phyloP scores from a whole-genome alignment of 805 yeast species.

The Saturnispora bothae region DNA sequence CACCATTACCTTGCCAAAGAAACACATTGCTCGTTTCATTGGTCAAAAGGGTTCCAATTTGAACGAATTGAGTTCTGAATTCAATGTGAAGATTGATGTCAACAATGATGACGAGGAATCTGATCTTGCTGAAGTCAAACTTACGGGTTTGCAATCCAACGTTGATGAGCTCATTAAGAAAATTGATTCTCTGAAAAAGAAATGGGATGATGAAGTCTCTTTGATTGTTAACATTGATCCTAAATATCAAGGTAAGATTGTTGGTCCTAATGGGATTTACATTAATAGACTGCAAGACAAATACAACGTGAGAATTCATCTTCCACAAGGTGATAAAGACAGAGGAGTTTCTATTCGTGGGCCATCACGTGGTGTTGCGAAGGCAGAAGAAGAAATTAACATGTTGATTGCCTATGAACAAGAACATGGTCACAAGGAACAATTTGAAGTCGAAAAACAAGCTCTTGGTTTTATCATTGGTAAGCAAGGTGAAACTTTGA shows the following conservation, averaged over 20 bases:
- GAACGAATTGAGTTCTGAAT: conserved; percentile 58
- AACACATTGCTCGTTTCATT: conserved; percentile 66
- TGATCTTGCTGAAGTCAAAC: conserved; percentile 38
- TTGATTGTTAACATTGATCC: conserved; percentile 59
- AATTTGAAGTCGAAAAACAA: conserved; percentile 55
- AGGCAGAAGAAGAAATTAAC: conserved; percentile 73
- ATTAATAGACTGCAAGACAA: conserved; percentile 80
- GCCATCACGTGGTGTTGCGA: conserved; percentile 79
- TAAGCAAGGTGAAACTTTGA: conserved; percentile 73
- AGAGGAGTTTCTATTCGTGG: conserved; percentile 71
- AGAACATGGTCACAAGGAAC: conserved; percentile 65
- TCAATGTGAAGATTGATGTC: conserved; percentile 67
- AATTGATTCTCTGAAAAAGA: conserved; percentile 49
- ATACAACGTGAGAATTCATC: conserved; percentile 70
- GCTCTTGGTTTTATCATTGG: conserved; percentile 87
- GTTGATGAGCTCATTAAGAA: conserved; percentile 61
- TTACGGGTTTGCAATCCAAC: conserved; percentile 72
- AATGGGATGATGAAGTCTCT: conserved; percentile 73
- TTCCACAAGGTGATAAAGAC: conserved; percentile 48
- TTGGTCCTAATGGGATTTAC: conserved; percentile 75
- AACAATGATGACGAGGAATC: conserved; percentile 33
- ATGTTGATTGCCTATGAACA: conserved; percentile 79
- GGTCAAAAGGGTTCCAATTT: conserved; percentile 82
- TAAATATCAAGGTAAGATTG: conserved; percentile 69
- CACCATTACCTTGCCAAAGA: conserved; percentile 52